Conservation (phyloP, 1,284 basidiomycete genomes). For the Tremellales sp. region DNA sequence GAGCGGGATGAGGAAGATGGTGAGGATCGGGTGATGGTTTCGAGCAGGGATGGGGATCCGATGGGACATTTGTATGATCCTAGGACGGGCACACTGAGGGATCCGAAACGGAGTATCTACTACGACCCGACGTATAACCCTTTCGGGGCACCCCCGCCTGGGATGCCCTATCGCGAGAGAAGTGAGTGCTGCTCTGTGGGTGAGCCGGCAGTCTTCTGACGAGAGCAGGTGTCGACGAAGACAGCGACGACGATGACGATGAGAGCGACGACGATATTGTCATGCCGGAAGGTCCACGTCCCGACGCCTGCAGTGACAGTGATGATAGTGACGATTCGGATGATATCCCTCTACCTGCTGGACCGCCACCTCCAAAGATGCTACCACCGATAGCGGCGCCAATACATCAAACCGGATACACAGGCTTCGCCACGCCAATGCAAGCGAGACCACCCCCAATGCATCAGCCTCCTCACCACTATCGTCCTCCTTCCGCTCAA, state of each 20-base stretch:
- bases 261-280: conserved; percentile 69
- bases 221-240: conserved; percentile 2
- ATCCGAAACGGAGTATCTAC: conserved; percentile 85
- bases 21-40: conserved; percentile 4
- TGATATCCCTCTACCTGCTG: conserved; percentile 50
- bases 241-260: conserved; percentile 43
- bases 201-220: not conserved
- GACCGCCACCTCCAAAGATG: conserved; percentile 46
- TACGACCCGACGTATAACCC: conserved; percentile 92
- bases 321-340: conserved; percentile 45
- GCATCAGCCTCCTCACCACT: conserved; percentile 14
- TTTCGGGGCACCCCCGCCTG: conserved; percentile 90
- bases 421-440: conserved; percentile 3
- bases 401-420: too few species aligned
- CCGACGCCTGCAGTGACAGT: conserved; percentile 45
- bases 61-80: conserved; percentile 57
- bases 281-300: conserved; percentile 78
- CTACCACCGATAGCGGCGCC: too few species aligned
- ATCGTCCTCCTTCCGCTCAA: conserved; percentile 12
- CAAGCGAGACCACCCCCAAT: conserved; percentile 4
- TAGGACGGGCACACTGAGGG: conserved; percentile 72
- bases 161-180: conserved; percentile 87
- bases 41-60: conserved; percentile 52
- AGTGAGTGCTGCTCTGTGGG: conserved; percentile 54
- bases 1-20: conserved; percentile 50